A percentile compares a stretch with the other conserved stretches of the same genome.
phyloP scores from a whole-genome alignment of 2,329 filamentous ascomycete genomes.

The Penicillium sp. region DNA sequence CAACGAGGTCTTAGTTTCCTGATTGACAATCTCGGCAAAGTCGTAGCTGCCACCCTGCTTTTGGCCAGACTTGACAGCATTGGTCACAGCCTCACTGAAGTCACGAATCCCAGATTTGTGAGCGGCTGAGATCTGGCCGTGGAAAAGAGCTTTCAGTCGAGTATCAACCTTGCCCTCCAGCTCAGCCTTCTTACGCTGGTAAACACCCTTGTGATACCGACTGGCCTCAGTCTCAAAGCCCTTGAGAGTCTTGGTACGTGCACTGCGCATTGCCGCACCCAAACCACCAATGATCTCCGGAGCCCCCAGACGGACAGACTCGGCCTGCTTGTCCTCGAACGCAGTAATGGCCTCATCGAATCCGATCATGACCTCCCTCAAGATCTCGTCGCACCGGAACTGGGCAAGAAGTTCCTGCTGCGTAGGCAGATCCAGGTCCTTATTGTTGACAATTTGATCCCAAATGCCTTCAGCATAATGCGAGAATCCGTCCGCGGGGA shows the following conservation, averaged over 20 bases:
- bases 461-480: constrained; percentile 92
- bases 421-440: constrained; percentile 92
- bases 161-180: constrained; percentile 83
- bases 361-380: constrained; percentile 77
- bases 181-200: constrained; percentile 79
- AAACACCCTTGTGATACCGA: constrained; percentile 96
- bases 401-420: constrained; percentile 96
- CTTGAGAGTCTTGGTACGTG: constrained; percentile 72
- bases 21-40: constrained; percentile 88
- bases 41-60: constrained; percentile 90
- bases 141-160: constrained; percentile 84
- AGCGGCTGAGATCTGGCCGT: constrained; percentile 81
- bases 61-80: constrained; percentile 85
- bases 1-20: constrained; percentile 76
- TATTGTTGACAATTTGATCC: constrained; percentile 99
- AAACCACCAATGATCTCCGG: constrained; percentile 72
- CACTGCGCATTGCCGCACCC: constrained; percentile 69
- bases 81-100: constrained; percentile 86
- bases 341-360: constrained; percentile 84
- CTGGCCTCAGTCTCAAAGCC: constrained; percentile 90
- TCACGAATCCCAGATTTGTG: constrained; percentile 83
- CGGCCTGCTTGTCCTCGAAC: constrained; percentile 81
- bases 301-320: constrained; percentile 71
- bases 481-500: constrained; percentile 95
- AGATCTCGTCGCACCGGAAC: constrained; percentile 96